These are phyloP conservation scores for Cordyceps militaris DNA, from an alignment of 2,329 filamentous ascomycete species.

Conservation along the genomic window DNA sequence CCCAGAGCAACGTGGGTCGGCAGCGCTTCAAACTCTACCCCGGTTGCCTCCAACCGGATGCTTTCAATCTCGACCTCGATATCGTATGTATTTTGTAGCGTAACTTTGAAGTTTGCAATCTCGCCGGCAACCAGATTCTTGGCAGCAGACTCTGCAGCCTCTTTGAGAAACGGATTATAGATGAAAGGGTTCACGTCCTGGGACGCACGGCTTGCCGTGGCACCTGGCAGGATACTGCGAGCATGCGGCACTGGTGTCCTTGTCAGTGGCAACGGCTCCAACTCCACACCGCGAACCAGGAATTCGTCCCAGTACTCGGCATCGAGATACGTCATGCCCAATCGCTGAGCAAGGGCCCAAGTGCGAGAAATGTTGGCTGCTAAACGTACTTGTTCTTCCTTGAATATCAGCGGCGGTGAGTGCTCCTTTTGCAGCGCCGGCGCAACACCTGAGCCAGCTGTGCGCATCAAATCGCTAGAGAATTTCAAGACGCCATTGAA, in stretches of 20 bases:
- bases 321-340: conserved; percentile 62
- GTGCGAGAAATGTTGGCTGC: conserved; percentile 81
- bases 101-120: conserved; percentile 68
- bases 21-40: conserved; percentile 62
- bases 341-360: conserved; percentile 63
- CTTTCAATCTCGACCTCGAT: conserved; percentile 86
- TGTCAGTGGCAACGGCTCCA: conserved; percentile 55
- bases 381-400: conserved; percentile 81
- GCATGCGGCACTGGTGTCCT: conserved; percentile 61
- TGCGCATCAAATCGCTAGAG: conserved; percentile 75
- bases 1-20: conserved; percentile 63
- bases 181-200: conserved; percentile 78
- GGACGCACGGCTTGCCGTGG: conserved; percentile 42
- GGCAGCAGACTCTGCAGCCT: conserved; percentile 48
- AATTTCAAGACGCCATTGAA: conserved; percentile 84
- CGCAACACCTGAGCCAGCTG: conserved; percentile 72
- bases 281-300: conserved; percentile 67
- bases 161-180: conserved; percentile 85
- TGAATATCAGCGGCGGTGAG: conserved; percentile 60
- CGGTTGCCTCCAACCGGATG: conserved; percentile 66
- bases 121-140: conserved; percentile 77
- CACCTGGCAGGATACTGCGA: conserved; percentile 46
- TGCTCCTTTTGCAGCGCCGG: conserved; percentile 63
- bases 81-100: conserved; percentile 89
- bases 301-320: conserved; percentile 98